Percentiles rank a stretch among this genome's conserved stretches.
phyloP scores from a whole-genome alignment of 805 yeast genomes.

The Kodamaea nitidulidarum region DNA sequence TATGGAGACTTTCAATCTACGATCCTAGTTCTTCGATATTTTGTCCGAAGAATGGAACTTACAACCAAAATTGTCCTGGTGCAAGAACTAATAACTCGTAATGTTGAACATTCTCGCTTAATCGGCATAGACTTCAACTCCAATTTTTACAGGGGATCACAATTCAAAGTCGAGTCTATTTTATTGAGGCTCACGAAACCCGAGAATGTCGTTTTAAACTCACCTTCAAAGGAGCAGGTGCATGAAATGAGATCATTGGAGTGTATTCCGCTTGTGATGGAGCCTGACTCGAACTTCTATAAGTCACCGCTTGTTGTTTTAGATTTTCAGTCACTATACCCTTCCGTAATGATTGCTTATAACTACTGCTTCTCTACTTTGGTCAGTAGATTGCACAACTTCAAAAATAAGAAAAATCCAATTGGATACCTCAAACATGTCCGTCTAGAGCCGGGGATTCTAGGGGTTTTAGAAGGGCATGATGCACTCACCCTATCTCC shows the following conservation, averaged over 20 bases:
- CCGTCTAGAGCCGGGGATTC: conserved; percentile 49
- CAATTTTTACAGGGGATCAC: conserved; percentile 87
- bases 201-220: conserved; percentile 66
- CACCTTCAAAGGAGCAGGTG: conserved; percentile 80
- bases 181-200: conserved; percentile 69
- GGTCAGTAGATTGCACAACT: conserved; percentile 57
- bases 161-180: conserved; percentile 87
- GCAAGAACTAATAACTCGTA: conserved; percentile 64
- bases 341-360: conserved; percentile 87
- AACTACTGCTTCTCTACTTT: conserved; percentile 81
- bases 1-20: conserved; percentile 35
- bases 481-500: conserved; percentile 64
- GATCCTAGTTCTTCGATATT: conserved; percentile 43
- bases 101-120: conserved; percentile 77
- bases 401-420: conserved; percentile 42
- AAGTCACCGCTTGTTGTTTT: conserved; percentile 86
- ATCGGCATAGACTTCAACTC: conserved; percentile 89
- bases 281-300: conserved; percentile 80
- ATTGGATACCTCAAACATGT: conserved; percentile 52
- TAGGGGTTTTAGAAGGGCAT: conserved; percentile 49
- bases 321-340: conserved; percentile 92
- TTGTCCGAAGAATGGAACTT: conserved; percentile 40
- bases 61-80: conserved; percentile 48
- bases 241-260: conserved; percentile 82
- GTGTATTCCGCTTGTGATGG: conserved; percentile 87